Evolutionary conservation across 148 eudicot genomes (phyloP), one percentile per base, ranked within the genome.

Genomic region (Vaccinium darrowii): DNA sequence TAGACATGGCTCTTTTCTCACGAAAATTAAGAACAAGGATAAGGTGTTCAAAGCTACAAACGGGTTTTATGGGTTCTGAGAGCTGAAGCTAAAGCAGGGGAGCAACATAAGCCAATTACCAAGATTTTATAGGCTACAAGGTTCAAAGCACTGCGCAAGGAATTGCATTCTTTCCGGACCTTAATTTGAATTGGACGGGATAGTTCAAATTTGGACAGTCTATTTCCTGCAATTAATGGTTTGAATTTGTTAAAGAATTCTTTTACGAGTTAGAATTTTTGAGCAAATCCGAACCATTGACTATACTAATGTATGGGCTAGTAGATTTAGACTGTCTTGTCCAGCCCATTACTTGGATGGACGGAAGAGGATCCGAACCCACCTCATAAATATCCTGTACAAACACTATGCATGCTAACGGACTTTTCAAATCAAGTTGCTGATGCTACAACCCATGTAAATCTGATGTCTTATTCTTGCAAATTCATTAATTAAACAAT

Each of bases 1-100:
- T 82, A 58, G 76, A 67, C 84, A 82, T 82, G 57, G 43, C 49
- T 65, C 33, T 15, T 23, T 19, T 60, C 25, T 60, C 23, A 21
- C 67, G 8, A 18, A 60, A 6, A 19, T 36, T 36, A 36, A 36
- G 8, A 19, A 60, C 8, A 14, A 19, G 23, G 5, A 3, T 12
- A 43, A 43, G 47, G 18, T 3, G 13, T 56, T 2, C 58, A 56
- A 11, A 13, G 53, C 58, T 56, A 79, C 25, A 79, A 56, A 7
- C 19, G 52, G 25, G 23, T 8, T 53, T 58, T 60, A 16, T 30
- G 10, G 23, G 8, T 49, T 27, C 15, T 5, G 49, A 33, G 76
- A 33, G 19, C 23, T 81, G 53, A 58, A 65, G 51, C n/a, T 25
- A 47, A 51, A 78, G 60, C 60, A 25, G 52, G 69, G 84, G 23